Base-by-base conservation (phyloP, 305 asterid genomes). In the Fraxinus floribunda region DNA sequence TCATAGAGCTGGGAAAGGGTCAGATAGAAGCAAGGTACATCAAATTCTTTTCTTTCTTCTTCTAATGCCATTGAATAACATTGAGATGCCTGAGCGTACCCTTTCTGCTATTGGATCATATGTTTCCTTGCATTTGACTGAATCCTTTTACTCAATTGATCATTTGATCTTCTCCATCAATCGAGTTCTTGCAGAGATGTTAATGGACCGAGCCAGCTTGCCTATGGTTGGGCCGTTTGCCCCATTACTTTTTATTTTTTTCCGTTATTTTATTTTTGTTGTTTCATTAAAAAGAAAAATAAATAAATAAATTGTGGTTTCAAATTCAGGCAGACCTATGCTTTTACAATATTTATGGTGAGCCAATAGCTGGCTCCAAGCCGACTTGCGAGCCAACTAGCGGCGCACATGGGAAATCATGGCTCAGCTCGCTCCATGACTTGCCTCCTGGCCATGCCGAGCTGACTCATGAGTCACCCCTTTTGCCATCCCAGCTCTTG, bases 11-110 rank as follows among this genome's bases (percentile, higher is more conserved):
- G 74, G 71, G 46, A 87, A 60, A 7, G 90, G 84, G 16, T 70
- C 89, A 1, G 88, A 89, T 57, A 80, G 38, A 86, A 86, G 66
- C 86, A 91, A 89, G 94, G 95, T 92, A 86, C 38, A 29, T 66
- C 11, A 78, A 76, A 41, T 68, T 68, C 75, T 11, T 66, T 24
- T 10, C 39, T 66, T 66, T 62, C 6, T 62, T 62, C 71, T 62
- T 22, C 30, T 62, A 22, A 62, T 62, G 5, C 13, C 29, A 49
- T 22, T 62, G 4, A 55, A 1, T 62, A 62, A 18, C 32, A 0
- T 62, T 62, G 71, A 9, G 29, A 62, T 3, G 13, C 10, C 30
- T 20, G 13, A 62, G 15, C 6, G 0, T 22, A 1, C 71, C 71
- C 64, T 55, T 66, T 66, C 74, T 66, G 36, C 18, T 24, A 66